These are phyloP conservation scores for Lunularia cruciata DNA, from an alignment of 225 moss, liverwort and hornwort genomes.

Conservation along the genomic window DNA sequence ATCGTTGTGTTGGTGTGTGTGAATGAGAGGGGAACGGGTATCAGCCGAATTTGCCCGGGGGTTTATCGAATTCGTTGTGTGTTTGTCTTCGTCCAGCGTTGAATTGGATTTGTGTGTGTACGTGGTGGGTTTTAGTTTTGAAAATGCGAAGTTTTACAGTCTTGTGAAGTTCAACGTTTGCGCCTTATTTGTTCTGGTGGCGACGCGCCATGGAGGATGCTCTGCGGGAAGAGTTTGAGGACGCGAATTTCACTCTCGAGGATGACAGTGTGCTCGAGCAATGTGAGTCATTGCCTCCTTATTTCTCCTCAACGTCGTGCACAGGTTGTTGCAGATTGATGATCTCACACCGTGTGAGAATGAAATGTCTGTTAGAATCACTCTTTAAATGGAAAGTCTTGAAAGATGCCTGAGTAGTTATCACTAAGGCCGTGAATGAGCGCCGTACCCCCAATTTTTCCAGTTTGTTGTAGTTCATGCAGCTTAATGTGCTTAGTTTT, in stretches of 20 bases:
- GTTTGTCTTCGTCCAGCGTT: not conserved
- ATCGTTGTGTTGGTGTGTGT: too few species aligned
- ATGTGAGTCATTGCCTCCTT: slow-evolving; percentile 41
- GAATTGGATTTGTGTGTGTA: not conserved
- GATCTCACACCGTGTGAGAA: too few species aligned
- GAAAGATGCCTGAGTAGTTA: not conserved
- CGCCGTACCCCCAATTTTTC: not conserved
- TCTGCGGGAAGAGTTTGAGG: slow-evolving; percentile 59
- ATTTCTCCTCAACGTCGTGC: not conserved
- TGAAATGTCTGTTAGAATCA: too few species aligned
- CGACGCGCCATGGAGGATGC: slow-evolving; percentile 46
- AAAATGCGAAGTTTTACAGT: not conserved
- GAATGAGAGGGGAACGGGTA: not conserved
- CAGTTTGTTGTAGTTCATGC: not conserved
- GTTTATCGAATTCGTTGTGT: too few species aligned
- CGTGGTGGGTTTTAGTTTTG: not conserved
- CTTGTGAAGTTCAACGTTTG: too few species aligned
- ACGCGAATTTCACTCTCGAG: slow-evolving; percentile 55
- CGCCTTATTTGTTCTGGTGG: not conserved
- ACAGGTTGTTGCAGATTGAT: too few species aligned
- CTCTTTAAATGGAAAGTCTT: not conserved
- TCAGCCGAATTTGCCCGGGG: too few species aligned
- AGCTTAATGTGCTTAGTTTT: not conserved
- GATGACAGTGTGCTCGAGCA: slow-evolving; percentile 55
- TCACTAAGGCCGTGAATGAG: too few species aligned